Conservation (phyloP, 805 yeast genomes). For the Saccharomyces mikatae region DNA sequence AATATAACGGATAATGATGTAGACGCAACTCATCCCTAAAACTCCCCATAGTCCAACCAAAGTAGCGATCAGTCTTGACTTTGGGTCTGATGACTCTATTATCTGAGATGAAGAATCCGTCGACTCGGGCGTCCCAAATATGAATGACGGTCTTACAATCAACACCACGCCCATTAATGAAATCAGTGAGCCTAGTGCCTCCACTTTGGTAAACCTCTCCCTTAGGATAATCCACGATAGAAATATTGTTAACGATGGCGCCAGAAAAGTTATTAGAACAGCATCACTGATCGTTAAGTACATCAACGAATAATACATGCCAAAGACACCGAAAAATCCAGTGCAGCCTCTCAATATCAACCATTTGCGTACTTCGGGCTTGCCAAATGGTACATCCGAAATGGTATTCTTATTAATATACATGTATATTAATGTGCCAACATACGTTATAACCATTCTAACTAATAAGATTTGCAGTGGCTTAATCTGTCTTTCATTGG, state of each 20-base stretch:
- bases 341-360: constrained; percentile 55
- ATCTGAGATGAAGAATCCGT: constrained; percentile 4
- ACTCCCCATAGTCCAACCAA: constrained; percentile 59
- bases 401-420: constrained; percentile 35
- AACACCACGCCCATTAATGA: constrained; percentile 71
- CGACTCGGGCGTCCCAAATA: constrained; percentile 42
- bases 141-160: constrained; percentile 71
- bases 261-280: constrained; percentile 66
- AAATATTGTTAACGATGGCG: constrained; percentile 70
- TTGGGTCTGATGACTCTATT: constrained; percentile 46
- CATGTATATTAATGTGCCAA: constrained; percentile 52
- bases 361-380: constrained; percentile 44
- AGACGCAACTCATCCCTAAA: constrained; percentile 60
- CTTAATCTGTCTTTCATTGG: constrained; percentile 45
- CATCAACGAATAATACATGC: constrained; percentile 65
- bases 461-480: constrained; percentile 73
- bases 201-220: constrained; percentile 59
- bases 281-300: constrained; percentile 76
- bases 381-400: constrained; percentile 64
- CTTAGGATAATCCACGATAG: constrained; percentile 59
- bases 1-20: constrained; percentile 62
- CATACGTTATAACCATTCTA: constrained; percentile 67
- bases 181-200: constrained; percentile 58
- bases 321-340: constrained; percentile 77
- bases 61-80: constrained; percentile 54